Conservation (phyloP, 495 filamentous ascomycete species). For the Clohesyomyces aquaticus region DNA sequence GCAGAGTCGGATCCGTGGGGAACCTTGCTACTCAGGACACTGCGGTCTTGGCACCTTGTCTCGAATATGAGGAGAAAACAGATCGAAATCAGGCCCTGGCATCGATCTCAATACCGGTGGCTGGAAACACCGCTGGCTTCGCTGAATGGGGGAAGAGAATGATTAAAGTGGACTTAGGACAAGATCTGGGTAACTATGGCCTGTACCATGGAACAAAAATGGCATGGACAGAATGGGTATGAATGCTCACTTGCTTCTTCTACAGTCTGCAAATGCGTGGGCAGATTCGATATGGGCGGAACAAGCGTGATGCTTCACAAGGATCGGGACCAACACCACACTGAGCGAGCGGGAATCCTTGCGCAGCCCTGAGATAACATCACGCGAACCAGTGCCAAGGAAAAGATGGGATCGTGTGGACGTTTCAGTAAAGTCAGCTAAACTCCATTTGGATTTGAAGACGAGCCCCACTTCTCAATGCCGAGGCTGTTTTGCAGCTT, state of each 20-base stretch:
- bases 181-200: too few species aligned
- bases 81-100: neutral
- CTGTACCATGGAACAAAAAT: too few species aligned
- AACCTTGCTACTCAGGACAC: neutral
- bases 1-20: conserved; percentile 2
- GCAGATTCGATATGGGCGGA: neutral
- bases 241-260: too few species aligned
- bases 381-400: neutral
- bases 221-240: neutral
- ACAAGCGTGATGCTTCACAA: neutral
- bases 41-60: conserved; percentile 10
- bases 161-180: too few species aligned
- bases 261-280: too few species aligned
- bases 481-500: neutral
- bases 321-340: neutral
- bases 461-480: neutral
- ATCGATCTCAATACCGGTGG: neutral
- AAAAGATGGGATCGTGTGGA: neutral
- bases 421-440: neutral
- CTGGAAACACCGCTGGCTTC: neutral
- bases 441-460: neutral
- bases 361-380: too few species aligned
- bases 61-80: neutral
- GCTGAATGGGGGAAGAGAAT: too few species aligned
- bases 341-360: too few species aligned